Evolutionary conservation across 306 rosid species (phyloP), one percentile per base, ranked within the genome.

Genomic region (Cucumis melo): DNA sequence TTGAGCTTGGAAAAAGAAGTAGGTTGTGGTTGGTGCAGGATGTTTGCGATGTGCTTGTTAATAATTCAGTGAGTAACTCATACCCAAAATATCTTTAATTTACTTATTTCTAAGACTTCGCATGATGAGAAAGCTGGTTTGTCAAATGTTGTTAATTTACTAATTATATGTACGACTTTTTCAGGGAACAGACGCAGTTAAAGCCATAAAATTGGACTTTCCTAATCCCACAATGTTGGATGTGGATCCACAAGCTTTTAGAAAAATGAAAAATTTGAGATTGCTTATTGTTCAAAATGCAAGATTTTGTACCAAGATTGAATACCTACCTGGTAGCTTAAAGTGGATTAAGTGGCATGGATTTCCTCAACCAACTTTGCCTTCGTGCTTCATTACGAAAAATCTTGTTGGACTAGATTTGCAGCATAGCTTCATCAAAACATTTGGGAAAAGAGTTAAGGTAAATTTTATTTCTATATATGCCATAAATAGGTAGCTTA

Each of bases 21-120:
- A 75, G 83, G 7, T 19, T 80, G n/a, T 80, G 80, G 79, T 17
- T 12, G 58, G 27, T 19, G 1, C 1, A 32, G 2, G 79, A 75
- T 1, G 32, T 46, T 21, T 10, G 0, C 19, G 6, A 67, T 5
- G 36, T 67, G 55, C 21, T 67, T 6, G 23, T 5, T 11, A 3
- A 39, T 3, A 21, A 67, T 21, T 67, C 36, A 1, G 74, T 67
- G 34, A 67, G 74, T 39, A 41, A 42, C 68, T 4, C 55, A 41
- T 61, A 5, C 42, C 38, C 7, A 15, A 27, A 7, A 0, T 58
- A 4, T 11, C 8, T 29, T 14, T 27, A 55, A 6, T 29, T 27
- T 61, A 61, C 36, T 61, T 62, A 15, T 58, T 58, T 62, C 5
- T 42, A 32, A 8, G 9, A 32, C 4, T 61, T 61, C 5, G 5